Base-by-base conservation (phyloP, 805 yeast species). In the Metschnikowia kofuensis region DNA sequence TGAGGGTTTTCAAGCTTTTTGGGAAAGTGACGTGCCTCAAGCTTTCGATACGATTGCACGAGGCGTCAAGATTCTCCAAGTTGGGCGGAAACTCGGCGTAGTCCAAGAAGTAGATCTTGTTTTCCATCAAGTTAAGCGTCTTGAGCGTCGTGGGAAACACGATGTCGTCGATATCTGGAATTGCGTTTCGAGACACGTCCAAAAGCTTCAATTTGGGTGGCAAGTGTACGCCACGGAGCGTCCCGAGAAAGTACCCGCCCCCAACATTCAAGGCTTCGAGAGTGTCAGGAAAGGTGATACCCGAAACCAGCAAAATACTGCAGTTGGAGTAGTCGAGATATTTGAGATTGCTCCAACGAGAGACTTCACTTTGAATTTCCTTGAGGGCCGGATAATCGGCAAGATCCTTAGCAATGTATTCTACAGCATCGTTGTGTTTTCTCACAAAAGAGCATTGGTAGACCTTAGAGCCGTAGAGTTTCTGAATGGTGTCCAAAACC, bases 11-110 rank as follows among this genome's bases (percentile, higher is more conserved):
- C 38, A 74, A 55, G 8, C 55, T 55, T 11, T 60, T 54, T 0
- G 78, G 78, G 49, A 73, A 72, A 15, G 57, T 65, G 14, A 69
- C 69, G 13, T 70, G 69, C 45, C 71, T 54, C 27, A 73, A 51
- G 43, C 60, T 65, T 42, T 73, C 77, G 28, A 73, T 65, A 49
- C 75, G 54, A 56, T 73, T 74, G 27, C 67, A 67, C 5, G 76
- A 70, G 7, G 71, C 49, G 51, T 72, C 75, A 31, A 74, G 61
- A 26, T 53, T 53, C 35, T 57, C 49, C 16, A 74, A 56, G 12
- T 48, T 49, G 1, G 55, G 48, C 0, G 77, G 77, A 44, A 72
- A 66, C 31, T 72, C 75, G 15, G 66, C 74, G 50, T 68, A 65
- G 54, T 68, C 65, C 42, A 72, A 55, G 48, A 70, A 72, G 47